These are phyloP conservation scores for Colletotrichum shisoi DNA, from an alignment of 2,329 filamentous ascomycete species.

Conservation along the genomic window DNA sequence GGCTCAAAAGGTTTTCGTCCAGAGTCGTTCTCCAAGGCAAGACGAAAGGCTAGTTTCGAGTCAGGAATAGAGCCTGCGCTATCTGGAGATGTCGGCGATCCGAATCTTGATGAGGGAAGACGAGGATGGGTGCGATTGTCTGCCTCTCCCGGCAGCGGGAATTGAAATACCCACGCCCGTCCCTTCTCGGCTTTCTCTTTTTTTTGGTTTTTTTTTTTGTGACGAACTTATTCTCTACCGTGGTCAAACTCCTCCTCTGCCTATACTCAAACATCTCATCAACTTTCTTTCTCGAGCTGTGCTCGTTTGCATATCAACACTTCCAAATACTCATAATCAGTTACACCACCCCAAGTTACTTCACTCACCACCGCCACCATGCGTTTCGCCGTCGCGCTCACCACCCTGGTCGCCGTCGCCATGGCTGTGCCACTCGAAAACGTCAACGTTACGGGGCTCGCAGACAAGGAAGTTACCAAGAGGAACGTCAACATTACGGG, in stretches of 20 bases:
- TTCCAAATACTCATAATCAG: not conserved
- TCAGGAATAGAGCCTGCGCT: slow-evolving; percentile 10
- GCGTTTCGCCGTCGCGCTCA: slow-evolving; percentile 34
- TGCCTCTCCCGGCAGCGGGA: not conserved
- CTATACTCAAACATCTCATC: slow-evolving; percentile 4
- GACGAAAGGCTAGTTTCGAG: slow-evolving; percentile 13
- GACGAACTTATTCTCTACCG: not conserved
- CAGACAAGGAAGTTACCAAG: no score
- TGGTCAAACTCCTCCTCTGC: not conserved
- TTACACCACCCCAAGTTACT: not conserved
- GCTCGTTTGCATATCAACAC: slow-evolving; percentile 1
- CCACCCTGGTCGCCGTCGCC: slow-evolving; percentile 28
- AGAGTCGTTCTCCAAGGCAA: slow-evolving; percentile 10
- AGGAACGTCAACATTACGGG: not conserved
- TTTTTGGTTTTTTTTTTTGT: no score
- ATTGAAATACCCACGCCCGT: slow-evolving; percentile 22
- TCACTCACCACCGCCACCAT: slow-evolving; percentile 14
- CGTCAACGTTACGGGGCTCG: no score
- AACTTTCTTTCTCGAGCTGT: slow-evolving; percentile 16
- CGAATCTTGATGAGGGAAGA: no score
- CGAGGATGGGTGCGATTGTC: not conserved
- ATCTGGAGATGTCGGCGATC: slow-evolving; percentile 24
- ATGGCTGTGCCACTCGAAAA: slow-evolving; percentile 28
- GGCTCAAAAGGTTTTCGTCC: not conserved
- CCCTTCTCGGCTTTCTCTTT: not conserved